Conservation (phyloP, 768 basidiomycete species). For the Lenzites betulinus region DNA sequence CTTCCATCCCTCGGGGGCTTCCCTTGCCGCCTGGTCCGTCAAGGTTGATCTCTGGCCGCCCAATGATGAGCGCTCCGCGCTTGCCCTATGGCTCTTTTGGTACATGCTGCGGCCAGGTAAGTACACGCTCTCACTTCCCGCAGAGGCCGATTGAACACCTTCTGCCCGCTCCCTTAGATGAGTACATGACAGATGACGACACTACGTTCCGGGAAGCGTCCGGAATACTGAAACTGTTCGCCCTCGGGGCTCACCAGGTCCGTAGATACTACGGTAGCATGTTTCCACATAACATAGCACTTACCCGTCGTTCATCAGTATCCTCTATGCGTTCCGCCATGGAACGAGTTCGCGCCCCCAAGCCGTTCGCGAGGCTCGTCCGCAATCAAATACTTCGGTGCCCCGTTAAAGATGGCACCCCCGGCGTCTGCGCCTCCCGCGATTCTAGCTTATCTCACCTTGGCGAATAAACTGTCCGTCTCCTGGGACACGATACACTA, state of each 20-base stretch:
- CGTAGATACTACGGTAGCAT: conserved; percentile 32
- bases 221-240: conserved; percentile 58
- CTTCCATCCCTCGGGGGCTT: conserved; percentile 62
- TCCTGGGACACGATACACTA: conserved; percentile 27
- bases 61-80: conserved; percentile 50
- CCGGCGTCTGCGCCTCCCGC: conserved; percentile 71
- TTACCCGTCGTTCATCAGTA: conserved; percentile 47
- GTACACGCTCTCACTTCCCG: conserved; percentile 26
- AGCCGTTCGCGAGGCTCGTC: conserved; percentile 21
- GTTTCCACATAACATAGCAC: not conserved
- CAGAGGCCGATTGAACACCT: not conserved
- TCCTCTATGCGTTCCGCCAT: conserved; percentile 54
- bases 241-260: conserved; percentile 67
- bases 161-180: conserved; percentile 38
- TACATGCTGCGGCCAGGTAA: conserved; percentile 63
- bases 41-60: conserved; percentile 65
- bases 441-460: conserved; percentile 66
- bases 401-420: conserved; percentile 46
- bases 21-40: conserved; percentile 46
- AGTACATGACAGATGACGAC: conserved; percentile 43
- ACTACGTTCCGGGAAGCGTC: conserved; percentile 45
- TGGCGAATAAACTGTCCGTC: conserved; percentile 38
- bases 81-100: conserved; percentile 85
- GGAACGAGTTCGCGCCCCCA: conserved; percentile 55
- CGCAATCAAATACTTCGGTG: conserved; percentile 22